phyloP scores from a whole-genome alignment of 495 filamentous ascomycete species.

The Lichina pygmaea region DNA sequence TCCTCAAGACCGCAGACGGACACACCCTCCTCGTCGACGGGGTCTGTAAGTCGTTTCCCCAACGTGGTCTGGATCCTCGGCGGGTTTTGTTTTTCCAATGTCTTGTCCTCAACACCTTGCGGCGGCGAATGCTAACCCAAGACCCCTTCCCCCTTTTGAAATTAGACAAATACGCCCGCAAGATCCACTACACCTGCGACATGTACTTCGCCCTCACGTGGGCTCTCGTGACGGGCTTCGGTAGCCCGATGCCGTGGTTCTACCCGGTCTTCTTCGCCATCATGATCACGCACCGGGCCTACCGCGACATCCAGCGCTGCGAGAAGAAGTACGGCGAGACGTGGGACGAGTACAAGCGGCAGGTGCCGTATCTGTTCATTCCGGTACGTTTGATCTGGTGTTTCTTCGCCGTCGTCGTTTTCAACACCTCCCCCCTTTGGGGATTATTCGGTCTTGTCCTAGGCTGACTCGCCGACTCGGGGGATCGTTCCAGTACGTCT shows the following conservation, averaged over 20 bases:
- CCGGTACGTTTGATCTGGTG: constrained; percentile 69
- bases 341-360: constrained; percentile 71
- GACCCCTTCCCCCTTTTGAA: background rate
- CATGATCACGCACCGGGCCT: constrained; percentile 82
- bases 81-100: background rate
- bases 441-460: no score
- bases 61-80: background rate
- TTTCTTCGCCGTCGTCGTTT: no score
- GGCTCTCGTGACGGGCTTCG: constrained; percentile 38
- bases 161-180: constrained; percentile 54
- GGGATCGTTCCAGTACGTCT: no score
- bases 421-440: no score
- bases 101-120: no score
- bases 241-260: constrained; percentile 88
- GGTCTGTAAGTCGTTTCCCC: constrained; percentile 35
- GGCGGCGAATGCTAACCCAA: background rate
- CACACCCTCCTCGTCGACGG: constrained; percentile 69
- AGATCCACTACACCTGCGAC: constrained; percentile 89
- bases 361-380: constrained; percentile 86
- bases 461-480: no score
- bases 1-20: constrained; percentile 52
- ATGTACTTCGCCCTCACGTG: constrained; percentile 49
- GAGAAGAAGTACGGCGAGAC: constrained; percentile 72
- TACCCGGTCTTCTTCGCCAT: constrained; percentile 71
- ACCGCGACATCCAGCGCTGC: constrained; percentile 65